phyloP scores from a whole-genome alignment of 176 grass and related monocot genomes.

The Phoenix dactylifera region DNA sequence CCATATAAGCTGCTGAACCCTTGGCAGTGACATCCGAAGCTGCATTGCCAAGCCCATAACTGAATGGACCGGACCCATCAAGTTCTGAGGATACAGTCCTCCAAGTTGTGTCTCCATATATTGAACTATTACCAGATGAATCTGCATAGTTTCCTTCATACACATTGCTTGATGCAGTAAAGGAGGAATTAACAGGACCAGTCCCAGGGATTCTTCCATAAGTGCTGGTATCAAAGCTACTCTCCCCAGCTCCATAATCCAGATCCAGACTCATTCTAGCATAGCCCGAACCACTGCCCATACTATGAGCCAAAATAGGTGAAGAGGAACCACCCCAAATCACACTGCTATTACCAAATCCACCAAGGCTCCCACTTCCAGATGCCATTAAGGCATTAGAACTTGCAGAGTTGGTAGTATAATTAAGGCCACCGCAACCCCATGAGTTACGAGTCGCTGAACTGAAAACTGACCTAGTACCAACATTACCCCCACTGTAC shows the following conservation, averaged over 20 bases:
- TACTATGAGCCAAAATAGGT: slow-evolving; percentile 33
- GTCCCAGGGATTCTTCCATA: slow-evolving; percentile 44
- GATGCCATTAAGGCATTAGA: slow-evolving; percentile 53
- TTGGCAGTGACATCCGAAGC: slow-evolving; percentile 41
- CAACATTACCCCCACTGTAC: slow-evolving; percentile 56
- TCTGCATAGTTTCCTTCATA: slow-evolving; percentile 41
- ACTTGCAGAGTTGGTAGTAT: slow-evolving; percentile 37
- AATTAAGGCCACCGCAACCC: slow-evolving; percentile 49
- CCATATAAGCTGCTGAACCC: slow-evolving; percentile 42
- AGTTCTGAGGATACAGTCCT: slow-evolving; percentile 47
- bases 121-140: slow-evolving; percentile 41
- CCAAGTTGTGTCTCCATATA: slow-evolving; percentile 66
- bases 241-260: slow-evolving; percentile 37
- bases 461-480: slow-evolving; percentile 56
- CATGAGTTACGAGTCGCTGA: slow-evolving; percentile 66
- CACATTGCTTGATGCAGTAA: slow-evolving; percentile 39
- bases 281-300: slow-evolving; percentile 35
- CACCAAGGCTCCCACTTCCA: slow-evolving; percentile 29
- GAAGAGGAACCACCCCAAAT: slow-evolving; percentile 31
- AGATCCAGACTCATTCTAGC: slow-evolving; percentile 26
- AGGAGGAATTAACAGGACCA: slow-evolving; percentile 43
- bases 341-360: slow-evolving; percentile 28
- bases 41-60: slow-evolving; percentile 55
- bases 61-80: slow-evolving; percentile 48
- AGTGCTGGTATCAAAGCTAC: slow-evolving; percentile 28